These are phyloP conservation scores for Posidonia australis DNA, from an alignment of 106 monocot genomes.

Conservation along the genomic window DNA sequence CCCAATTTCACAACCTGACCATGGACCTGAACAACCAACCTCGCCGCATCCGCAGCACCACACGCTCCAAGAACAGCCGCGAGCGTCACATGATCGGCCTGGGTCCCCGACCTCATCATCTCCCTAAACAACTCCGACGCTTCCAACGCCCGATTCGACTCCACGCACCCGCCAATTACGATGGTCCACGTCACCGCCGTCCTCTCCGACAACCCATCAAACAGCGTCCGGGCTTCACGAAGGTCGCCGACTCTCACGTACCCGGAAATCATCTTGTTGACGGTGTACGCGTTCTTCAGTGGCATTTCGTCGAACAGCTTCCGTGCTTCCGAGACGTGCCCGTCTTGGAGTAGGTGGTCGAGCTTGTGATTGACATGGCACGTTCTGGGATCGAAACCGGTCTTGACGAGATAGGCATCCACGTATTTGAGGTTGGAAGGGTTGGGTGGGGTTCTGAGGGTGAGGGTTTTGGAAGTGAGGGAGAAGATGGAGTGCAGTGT, in stretches of 20 bases:
- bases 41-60: conserved; percentile 8
- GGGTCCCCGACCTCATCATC: conserved; percentile 30
- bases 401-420: conserved; percentile 49
- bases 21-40: conserved; percentile 37
- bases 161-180: conserved; percentile 46
- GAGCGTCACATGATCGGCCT: conserved; percentile 42
- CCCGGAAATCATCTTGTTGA: conserved; percentile 67
- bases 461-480: neutral
- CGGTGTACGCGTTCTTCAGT: conserved; percentile 38
- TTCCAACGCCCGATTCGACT: conserved; percentile 5
- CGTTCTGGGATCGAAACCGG: conserved; percentile 38
- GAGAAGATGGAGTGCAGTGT: conserved; percentile 3
- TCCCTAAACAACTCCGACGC: conserved; percentile 35
- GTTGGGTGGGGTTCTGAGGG: neutral
- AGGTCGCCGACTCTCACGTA: conserved; percentile 47
- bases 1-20: conserved; percentile 37
- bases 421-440: conserved; percentile 9
- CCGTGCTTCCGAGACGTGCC: conserved; percentile 27
- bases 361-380: conserved; percentile 32
- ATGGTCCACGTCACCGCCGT: conserved; percentile 78
- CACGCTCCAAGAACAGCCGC: conserved; percentile 41
- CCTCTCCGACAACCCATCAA: conserved; percentile 30
- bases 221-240: conserved; percentile 37
- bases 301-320: conserved; percentile 79
- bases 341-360: conserved; percentile 26